Evolutionary conservation across 257 asterid species (phyloP), one percentile per base, ranked within the genome.

Genomic region (Salvia rosmarinus): DNA sequence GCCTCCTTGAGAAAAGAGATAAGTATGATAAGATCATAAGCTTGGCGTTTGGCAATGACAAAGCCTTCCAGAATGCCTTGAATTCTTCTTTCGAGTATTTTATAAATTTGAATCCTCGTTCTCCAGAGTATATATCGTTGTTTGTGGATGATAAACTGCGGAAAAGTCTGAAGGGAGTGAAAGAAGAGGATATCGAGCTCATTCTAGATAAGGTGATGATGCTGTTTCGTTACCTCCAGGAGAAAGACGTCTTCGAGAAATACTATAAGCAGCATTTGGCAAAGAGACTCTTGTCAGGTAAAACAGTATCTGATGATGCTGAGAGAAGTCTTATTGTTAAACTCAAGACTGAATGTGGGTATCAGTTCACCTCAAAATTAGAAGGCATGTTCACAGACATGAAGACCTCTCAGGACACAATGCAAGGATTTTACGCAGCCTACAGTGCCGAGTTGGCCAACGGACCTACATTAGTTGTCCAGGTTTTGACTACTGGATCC

Each of bases 331-430:
- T 87, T 57, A 87, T 87, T 7, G 88, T 87, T 16, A 85, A 87
- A 67, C 84, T 87, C 71, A 87, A 87, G 57, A 87, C 91, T 5
- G 89, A 87, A 66, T 87, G 94, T 74, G 94, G 91, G 6, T 84
- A 85, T 63, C 91, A 85, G 63, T 87, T 87, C 63, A 87, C 94
- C 20, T 87, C 94, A 34, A 87, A 87, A 62, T 30, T 85, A 11
- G 94, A 87, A 74, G 90, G 94, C 58, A 87, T 87, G 94, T 85
- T 85, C 44, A 87, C 91, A 0, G 94, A 87, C 77, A 85, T 87
- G 91, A 85, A 84, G 75, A 87, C 90, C 0, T 87, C 94, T 14
- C 85, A 82, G 40, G 89, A 85, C 59, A 85, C 91, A 13, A 85
- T 87, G 89, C 87, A 83, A 55, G 88, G 88, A 28, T 87, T 85